Evolutionary conservation across 306 rosid genomes (phyloP), one percentile per base, ranked within the genome.

Genomic region (Carpinus viminea): DNA sequence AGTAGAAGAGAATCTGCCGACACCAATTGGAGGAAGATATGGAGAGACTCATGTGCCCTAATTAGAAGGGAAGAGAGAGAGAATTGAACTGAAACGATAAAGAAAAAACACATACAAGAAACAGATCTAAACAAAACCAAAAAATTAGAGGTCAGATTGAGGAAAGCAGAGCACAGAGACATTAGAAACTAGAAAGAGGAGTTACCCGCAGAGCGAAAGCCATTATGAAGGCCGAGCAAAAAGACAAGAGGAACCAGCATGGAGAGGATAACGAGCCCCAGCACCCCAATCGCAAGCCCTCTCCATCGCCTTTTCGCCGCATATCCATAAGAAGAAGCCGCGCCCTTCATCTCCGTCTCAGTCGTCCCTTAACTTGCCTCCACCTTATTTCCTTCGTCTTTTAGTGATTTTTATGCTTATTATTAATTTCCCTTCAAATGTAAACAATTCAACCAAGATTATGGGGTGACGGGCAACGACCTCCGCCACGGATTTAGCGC

Each of bases 241-340:
- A 95, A 95, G 76, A 86, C 91, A 76, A 95, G 98, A 52, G 98
- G 98, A 41, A 95, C 98, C 61, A 95, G 98, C 98, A 92, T 91
- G 68, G 98, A 95, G 68, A 95, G 98, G 62, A 95, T 61, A 76
- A 95, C 98, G 48, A 95, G 93, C 62, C 92, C 97, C 51, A 92
- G 87, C 4, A 95, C 98, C 74, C 91, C 98, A 77, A 95, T 86
- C 46, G 87, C 98, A 60, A 92, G 80, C 18, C 98, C 97, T 74
- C 82, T 82, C 98, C 98, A 95, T 79, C 98, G 92, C 79, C 94
- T 83, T 84, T 95, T 95, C 21, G 89, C 86, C 21, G 90, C 77
- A 21, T 73, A 79, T 61, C 86, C 86, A 83, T 83, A 90, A 6
- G 91, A 86, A 24, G 86, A 88, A 81, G 81, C 84, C 76, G 83